Conservation (phyloP, 495 filamentous ascomycete species). For the Parmelia sp. region DNA sequence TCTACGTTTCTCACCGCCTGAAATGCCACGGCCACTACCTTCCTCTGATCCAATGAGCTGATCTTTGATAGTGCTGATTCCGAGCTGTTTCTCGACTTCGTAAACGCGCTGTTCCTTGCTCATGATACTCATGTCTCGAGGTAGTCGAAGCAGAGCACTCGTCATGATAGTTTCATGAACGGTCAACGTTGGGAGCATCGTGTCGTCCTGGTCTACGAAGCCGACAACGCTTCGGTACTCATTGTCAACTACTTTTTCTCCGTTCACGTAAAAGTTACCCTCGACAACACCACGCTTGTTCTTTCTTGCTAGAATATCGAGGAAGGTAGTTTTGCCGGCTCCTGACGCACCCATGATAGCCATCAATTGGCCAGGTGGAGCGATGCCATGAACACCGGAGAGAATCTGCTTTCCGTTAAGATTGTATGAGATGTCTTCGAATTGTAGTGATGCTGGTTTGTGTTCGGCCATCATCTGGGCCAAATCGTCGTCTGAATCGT, state of each 20-base stretch:
- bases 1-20: slow-evolving; percentile 90
- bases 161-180: slow-evolving; percentile 97
- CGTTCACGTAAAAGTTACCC: slow-evolving; percentile 90
- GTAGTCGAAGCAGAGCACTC: slow-evolving; percentile 83
- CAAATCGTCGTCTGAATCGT: slow-evolving; percentile 85
- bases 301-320: slow-evolving; percentile 95
- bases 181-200: slow-evolving; percentile 92
- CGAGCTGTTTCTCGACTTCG: slow-evolving; percentile 92
- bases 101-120: slow-evolving; percentile 84
- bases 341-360: slow-evolving; percentile 98
- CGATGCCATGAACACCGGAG: slow-evolving; percentile 69
- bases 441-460: slow-evolving; percentile 81
- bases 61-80: slow-evolving; percentile 85
- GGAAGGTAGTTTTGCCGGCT: slow-evolving; percentile 93
- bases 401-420: slow-evolving; percentile 87
- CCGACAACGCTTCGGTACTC: slow-evolving; percentile 89
- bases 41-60: slow-evolving; percentile 97
- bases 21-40: slow-evolving; percentile 88
- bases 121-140: slow-evolving; percentile 76
- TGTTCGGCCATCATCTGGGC: slow-evolving; percentile 83
- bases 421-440: slow-evolving; percentile 79
- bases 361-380: slow-evolving; percentile 82
- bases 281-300: slow-evolving; percentile 80
- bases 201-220: slow-evolving; percentile 97
- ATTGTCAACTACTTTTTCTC: slow-evolving; percentile 75